These are phyloP conservation scores for Bondarzewia mesenterica DNA, from an alignment of 1,284 basidiomycete genomes.

Conservation along the genomic window DNA sequence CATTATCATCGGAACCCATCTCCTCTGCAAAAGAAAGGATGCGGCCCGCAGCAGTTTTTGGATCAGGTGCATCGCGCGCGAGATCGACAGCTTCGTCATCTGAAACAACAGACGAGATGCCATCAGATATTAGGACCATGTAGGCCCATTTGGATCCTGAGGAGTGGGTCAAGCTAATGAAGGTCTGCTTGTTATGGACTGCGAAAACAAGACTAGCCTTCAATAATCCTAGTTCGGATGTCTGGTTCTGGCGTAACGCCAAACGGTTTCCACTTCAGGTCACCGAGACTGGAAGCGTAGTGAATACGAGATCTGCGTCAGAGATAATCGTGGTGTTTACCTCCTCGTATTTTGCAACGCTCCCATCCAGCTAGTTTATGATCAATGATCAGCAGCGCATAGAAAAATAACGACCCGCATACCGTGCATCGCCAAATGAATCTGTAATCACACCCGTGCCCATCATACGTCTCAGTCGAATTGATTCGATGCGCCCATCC, in stretches of 20 bases:
- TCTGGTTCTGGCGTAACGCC: conserved; percentile 96
- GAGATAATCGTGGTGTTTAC: conserved; percentile 27
- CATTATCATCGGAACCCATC: conserved; percentile 86
- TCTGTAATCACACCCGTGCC: conserved; percentile 87
- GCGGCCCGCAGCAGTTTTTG: conserved; percentile 72
- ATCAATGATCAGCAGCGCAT: not conserved
- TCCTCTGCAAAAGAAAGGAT: conserved; percentile 89
- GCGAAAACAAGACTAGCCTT: conserved; percentile 38
- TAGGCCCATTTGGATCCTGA: conserved; percentile 73
- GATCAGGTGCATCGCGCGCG: conserved; percentile 64
- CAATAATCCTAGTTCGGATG: conserved; percentile 72
- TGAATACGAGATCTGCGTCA: not conserved
- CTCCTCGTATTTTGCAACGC: conserved; percentile 90
- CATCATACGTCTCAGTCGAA: conserved; percentile 83
- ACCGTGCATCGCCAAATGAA: conserved; percentile 91
- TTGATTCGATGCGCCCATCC: conserved; percentile 81
- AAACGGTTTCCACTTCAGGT: conserved; percentile 82
- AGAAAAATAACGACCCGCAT: conserved; percentile 12
- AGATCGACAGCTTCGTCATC: conserved; percentile 95
- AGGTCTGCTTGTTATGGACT: conserved; percentile 3
- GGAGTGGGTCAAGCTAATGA: no score
- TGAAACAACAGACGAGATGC: conserved; percentile 83
- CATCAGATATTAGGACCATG: conserved; percentile 81
- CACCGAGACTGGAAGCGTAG: conserved; percentile 62
- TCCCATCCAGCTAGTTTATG: conserved; percentile 79